phyloP scores from a whole-genome alignment of 2,329 filamentous ascomycete species.

The Xylaria sp. region DNA sequence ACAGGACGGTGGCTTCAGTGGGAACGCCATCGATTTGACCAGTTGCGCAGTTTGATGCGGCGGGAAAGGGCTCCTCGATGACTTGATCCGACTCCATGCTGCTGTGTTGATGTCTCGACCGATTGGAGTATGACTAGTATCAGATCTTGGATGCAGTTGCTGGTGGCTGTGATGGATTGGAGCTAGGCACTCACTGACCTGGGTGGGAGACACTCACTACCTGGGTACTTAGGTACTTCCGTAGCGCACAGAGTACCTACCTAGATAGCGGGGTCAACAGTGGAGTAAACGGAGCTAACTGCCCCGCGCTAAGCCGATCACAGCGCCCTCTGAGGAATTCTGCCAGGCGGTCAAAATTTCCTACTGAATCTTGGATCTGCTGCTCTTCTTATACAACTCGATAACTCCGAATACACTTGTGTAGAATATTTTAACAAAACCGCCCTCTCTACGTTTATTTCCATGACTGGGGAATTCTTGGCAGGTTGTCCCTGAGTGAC shows the following conservation, averaged over 20 bases:
- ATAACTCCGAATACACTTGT: not conserved
- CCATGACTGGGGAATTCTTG: not conserved
- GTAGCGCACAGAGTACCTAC: not conserved
- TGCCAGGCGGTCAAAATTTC: conserved; percentile 44
- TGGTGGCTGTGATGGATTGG: no score
- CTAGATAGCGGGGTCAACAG: not conserved
- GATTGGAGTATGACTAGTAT: not conserved
- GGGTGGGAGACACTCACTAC: not conserved
- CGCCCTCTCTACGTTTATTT: not conserved
- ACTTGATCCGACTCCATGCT: conserved; percentile 52
- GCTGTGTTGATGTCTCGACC: not conserved
- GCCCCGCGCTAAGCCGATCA: conserved; percentile 37
- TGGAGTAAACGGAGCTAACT: not conserved
- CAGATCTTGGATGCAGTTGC: not conserved
- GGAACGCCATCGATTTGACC: conserved; percentile 69
- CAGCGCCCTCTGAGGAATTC: conserved; percentile 29
- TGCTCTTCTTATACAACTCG: conserved; percentile 3
- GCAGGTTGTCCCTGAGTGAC: no score
- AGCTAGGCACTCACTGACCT: not conserved
- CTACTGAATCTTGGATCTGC: conserved; percentile 1
- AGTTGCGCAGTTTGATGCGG: conserved; percentile 61
- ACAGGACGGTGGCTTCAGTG: conserved; percentile 75
- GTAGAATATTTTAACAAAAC: not conserved
- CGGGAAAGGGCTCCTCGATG: conserved; percentile 68
- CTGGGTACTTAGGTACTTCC: not conserved